A percentile compares a stretch with the other conserved stretches of the same genome.
phyloP scores from a whole-genome alignment of 202 grass and related monocot genomes.

The Setaria italica region DNA sequence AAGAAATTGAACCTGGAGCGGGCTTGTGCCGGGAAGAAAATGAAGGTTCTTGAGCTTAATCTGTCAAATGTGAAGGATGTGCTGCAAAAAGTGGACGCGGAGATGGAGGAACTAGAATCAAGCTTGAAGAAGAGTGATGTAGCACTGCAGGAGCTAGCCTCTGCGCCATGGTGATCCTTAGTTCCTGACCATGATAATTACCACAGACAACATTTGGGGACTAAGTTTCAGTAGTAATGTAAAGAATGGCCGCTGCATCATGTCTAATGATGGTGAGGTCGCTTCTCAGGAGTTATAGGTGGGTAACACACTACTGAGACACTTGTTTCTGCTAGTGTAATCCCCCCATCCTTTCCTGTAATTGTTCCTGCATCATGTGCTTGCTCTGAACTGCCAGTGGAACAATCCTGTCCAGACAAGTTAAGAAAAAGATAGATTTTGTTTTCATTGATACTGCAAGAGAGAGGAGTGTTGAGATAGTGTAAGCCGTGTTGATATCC shows the following conservation, averaged over 20 bases:
- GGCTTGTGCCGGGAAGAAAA: neutral
- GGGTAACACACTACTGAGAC: neutral
- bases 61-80: constrained; percentile 29
- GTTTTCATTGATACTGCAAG: neutral
- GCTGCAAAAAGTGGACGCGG: constrained; percentile 25
- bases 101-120: constrained; percentile 42
- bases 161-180: constrained; percentile 36
- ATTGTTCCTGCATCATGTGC: neutral
- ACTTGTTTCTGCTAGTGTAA: neutral
- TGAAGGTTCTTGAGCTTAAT: constrained; percentile 40
- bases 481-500: too few relatives aligned
- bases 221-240: neutral
- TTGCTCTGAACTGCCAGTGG: neutral
- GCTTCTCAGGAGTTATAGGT: too few relatives aligned
- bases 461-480: too few relatives aligned
- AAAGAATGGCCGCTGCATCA: neutral
- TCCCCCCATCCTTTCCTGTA: neutral
- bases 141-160: constrained; percentile 20
- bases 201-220: neutral
- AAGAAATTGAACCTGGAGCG: constrained; percentile 32
- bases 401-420: neutral
- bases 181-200: neutral
- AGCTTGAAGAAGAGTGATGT: neutral
- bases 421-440: neutral
- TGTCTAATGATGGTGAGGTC: too few relatives aligned